Evolutionary conservation across 768 basidiomycete genomes (phyloP).

Genomic region (Rhizopogon vulgaris): DNA sequence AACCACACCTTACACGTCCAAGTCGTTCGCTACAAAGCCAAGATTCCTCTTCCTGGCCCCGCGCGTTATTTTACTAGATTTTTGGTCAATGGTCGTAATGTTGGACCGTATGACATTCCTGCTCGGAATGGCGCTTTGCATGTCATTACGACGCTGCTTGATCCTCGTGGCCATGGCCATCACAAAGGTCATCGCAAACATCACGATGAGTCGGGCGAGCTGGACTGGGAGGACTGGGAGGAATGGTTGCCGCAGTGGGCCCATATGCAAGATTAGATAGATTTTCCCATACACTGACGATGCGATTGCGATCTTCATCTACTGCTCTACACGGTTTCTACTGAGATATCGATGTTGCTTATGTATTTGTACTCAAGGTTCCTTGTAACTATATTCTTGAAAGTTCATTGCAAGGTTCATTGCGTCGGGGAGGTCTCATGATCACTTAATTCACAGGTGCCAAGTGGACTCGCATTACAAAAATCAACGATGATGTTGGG

Average conservation of each 20-base stretch:
- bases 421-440: too few species aligned
- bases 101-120: constrained; percentile 40
- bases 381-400: too few species aligned
- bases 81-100: constrained; percentile 33
- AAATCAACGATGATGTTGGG: too few species aligned
- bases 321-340: too few species aligned
- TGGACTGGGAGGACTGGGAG: constrained; percentile 41
- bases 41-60: constrained; percentile 32
- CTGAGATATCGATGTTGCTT: too few species aligned
- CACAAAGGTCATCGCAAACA: constrained; percentile 1
- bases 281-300: neutral
- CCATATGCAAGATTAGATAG: constrained; percentile 23
- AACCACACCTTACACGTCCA: constrained; percentile 40
- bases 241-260: constrained; percentile 47
- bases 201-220: constrained; percentile 1
- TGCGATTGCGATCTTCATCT: neutral
- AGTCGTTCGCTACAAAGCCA: constrained; percentile 41
- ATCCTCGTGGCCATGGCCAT: constrained; percentile 28
- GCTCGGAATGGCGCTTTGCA: constrained; percentile 56
- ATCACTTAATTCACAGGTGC: too few species aligned
- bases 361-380: too few species aligned
- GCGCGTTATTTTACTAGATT: constrained; percentile 31
- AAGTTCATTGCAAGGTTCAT: too few species aligned
- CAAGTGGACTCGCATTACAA: too few species aligned
- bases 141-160: constrained; percentile 34